Conservation (phyloP, 129 eudicot species). For the Flaveria linearis region DNA sequence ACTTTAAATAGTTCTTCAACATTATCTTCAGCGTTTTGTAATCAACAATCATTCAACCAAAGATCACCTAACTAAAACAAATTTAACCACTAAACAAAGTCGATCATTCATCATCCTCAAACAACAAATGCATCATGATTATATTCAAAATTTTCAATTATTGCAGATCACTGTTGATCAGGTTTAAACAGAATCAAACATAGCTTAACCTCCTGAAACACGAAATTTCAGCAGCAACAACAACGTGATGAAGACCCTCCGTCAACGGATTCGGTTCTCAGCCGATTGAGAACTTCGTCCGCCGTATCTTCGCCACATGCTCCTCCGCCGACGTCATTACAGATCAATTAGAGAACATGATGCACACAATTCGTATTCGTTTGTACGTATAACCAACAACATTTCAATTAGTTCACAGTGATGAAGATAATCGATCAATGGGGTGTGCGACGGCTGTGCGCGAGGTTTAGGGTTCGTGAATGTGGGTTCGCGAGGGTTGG, state of each 20-base stretch:
- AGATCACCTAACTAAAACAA: not conserved
- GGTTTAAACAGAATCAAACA: not conserved
- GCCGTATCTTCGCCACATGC: slow-evolving; percentile 55
- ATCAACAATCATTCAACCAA: not conserved
- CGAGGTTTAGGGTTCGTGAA: too few species aligned
- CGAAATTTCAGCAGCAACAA: too few species aligned
- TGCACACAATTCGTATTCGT: slow-evolving; percentile 13
- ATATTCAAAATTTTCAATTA: too few species aligned
- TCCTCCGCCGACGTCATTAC: slow-evolving; percentile 35
- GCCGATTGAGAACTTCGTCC: slow-evolving; percentile 53
- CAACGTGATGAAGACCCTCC: slow-evolving; percentile 47
- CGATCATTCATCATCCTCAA: not conserved
- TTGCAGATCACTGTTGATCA: not conserved
- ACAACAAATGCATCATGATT: too few species aligned
- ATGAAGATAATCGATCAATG: not conserved
- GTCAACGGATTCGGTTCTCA: slow-evolving; percentile 48
- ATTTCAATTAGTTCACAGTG: not conserved
- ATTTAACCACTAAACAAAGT: too few species aligned
- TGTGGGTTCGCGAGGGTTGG: too few species aligned
- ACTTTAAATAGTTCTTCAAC: too few species aligned
- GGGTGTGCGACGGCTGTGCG: not conserved
- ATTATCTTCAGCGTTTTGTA: slow-evolving; percentile 69
- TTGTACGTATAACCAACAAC: not conserved
- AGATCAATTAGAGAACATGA: not conserved
- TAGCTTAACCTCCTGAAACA: too few species aligned